Conservation (phyloP, 805 yeast genomes). For the Ogataea thermomethanolica region DNA sequence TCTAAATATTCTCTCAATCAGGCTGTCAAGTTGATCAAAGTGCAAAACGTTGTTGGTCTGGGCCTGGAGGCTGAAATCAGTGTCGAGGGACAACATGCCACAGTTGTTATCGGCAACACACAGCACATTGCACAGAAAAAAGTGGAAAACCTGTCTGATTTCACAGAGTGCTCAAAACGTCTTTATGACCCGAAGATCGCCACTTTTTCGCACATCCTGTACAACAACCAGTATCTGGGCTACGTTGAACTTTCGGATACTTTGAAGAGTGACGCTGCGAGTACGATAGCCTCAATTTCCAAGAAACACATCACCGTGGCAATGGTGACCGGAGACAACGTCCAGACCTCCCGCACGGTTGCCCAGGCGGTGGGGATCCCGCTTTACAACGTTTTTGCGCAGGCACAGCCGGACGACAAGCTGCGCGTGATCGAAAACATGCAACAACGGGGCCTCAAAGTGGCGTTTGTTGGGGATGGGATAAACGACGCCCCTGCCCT, state of each 20-base stretch:
- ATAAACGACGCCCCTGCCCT: constrained; percentile 97
- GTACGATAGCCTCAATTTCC: constrained; percentile 54
- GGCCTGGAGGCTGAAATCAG: constrained; percentile 41
- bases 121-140: constrained; percentile 35
- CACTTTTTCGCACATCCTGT: constrained; percentile 39
- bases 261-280: constrained; percentile 60
- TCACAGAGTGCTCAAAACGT: constrained; percentile 9
- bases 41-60: constrained; percentile 40
- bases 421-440: constrained; percentile 59
- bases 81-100: constrained; percentile 11
- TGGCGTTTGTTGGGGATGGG: constrained; percentile 96
- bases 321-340: constrained; percentile 87
- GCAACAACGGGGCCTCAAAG: constrained; percentile 43
- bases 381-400: constrained; percentile 61
- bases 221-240: constrained; percentile 61
- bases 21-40: constrained; percentile 30
- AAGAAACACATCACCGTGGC: constrained; percentile 59
- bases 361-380: constrained; percentile 70
- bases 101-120: constrained; percentile 53
- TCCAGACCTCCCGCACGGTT: constrained; percentile 55
- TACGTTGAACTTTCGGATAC: constrained; percentile 64
- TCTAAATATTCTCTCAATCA: constrained; percentile 3
- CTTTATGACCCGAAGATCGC: constrained; percentile 15
- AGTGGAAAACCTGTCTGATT: constrained; percentile 22
- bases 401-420: constrained; percentile 74